Conservation (phyloP, 2,329 filamentous ascomycete species). For the Penicillium corylophilum region DNA sequence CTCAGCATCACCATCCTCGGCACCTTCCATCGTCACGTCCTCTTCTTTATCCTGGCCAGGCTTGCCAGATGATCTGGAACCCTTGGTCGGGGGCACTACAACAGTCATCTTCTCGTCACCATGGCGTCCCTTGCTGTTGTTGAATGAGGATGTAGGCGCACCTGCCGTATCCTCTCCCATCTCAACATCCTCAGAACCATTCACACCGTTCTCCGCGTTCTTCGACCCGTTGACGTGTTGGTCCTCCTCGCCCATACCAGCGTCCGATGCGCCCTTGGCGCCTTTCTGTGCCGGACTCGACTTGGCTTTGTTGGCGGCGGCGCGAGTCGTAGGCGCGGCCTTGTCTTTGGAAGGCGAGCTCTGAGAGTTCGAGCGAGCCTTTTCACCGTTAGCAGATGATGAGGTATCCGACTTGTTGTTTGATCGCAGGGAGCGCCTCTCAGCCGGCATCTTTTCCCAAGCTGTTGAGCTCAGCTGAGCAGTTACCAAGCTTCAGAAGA, state of each 20-base stretch:
- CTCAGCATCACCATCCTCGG: constrained; percentile 41
- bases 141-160: constrained; percentile 52
- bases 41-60: constrained; percentile 62
- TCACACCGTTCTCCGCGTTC: constrained; percentile 65
- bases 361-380: constrained; percentile 44
- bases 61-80: constrained; percentile 57
- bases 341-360: constrained; percentile 47
- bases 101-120: constrained; percentile 78
- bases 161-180: constrained; percentile 65
- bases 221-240: constrained; percentile 67
- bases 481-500: constrained; percentile 31
- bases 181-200: constrained; percentile 67
- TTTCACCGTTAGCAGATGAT: constrained; percentile 49
- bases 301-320: constrained; percentile 44
- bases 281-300: constrained; percentile 36
- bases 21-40: constrained; percentile 69
- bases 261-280: constrained; percentile 37
- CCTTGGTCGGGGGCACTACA: constrained; percentile 72
- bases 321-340: constrained; percentile 41
- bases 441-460: constrained; percentile 47
- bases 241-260: constrained; percentile 69
- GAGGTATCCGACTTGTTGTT: constrained; percentile 49
- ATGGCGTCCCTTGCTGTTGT: constrained; percentile 66
- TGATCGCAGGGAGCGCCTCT: constrained; percentile 48
- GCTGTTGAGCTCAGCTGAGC: constrained; percentile 33